Evolutionary conservation across 495 filamentous ascomycete species (phyloP), one percentile per base, ranked within the genome.

Genomic region (Evernia prunastri): DNA sequence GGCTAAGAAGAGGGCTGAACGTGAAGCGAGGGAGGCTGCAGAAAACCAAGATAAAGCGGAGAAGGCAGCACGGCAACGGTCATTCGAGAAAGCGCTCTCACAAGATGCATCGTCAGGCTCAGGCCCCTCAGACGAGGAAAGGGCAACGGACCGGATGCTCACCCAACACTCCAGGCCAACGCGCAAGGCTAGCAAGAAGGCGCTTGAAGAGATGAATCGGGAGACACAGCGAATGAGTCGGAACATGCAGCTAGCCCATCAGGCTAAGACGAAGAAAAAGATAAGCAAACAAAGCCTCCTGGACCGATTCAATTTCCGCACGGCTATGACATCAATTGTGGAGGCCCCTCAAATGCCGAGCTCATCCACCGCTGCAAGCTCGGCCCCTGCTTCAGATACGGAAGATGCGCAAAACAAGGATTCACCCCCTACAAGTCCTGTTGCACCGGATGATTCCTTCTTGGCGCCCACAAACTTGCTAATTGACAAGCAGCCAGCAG

Each of bases 151-250:
- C 9, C 75, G 78, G 40, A 85, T 80, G 63, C 72, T 90, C 37
- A 84, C 84, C 1, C 86, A 90, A 63, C 78, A 86, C 40, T 73
- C 84, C 18, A 84, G 86, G 10, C 88, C 91, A 8, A 78, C 88
- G 6, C 84, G 94, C 1, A 96, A 92, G 69, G 94, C 94, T 6
- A 91, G 92, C 76, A 97, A 95, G 78, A 96, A 93, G 77, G 94
- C 95, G 0, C 63, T 96, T n/a, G 89, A 96, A 74, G 93, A 97
- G 70, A 96, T 97, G 87, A 84, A 84, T 62, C 81, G 89, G 51
- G 94, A 97, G 74, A 96, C 93, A 1, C 92, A 97, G 74, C 87
- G 95, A 29, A 82, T 99, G 79, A 86, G 82, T 66, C 84, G 94
- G 63, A 94, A 89, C 67, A 86, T 94, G 82, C 94, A 97, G 70